A percentile compares a stretch with the other conserved stretches of the same genome.
These are phyloP conservation scores for Coffea humblotiana DNA, from an alignment of 305 asterid genomes.

Conservation along the genomic window DNA sequence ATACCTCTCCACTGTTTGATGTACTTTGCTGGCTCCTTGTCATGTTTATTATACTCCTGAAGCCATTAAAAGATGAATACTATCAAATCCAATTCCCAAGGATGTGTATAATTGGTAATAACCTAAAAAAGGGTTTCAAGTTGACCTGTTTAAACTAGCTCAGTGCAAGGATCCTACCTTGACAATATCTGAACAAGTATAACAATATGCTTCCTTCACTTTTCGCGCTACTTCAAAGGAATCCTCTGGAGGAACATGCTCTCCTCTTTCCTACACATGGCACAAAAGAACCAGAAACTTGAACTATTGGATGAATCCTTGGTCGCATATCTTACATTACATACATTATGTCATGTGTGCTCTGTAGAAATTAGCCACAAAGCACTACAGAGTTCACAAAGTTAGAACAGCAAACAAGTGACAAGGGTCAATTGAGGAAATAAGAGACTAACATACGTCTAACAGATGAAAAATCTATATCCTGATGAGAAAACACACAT, in stretches of 20 bases:
- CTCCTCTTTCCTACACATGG: constrained; percentile 84
- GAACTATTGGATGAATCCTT: constrained; percentile 7
- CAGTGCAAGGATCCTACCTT: constrained; percentile 53
- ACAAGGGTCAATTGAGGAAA: not conserved
- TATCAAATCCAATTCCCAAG: constrained; percentile 4
- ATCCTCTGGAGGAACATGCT: constrained; percentile 89
- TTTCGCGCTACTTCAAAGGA: constrained; percentile 86
- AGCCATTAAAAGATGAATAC: constrained; percentile 22
- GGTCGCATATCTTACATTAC: not conserved
- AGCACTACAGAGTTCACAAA: not conserved
- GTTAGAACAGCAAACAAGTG: not conserved
- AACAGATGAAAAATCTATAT: too few relatives aligned
- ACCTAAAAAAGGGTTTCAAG: not conserved
- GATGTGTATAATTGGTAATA: not conserved
- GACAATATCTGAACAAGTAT: constrained; percentile 92
- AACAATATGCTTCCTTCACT: constrained; percentile 93
- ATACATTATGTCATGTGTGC: too few relatives aligned
- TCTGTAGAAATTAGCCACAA: not conserved
- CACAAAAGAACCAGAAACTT: constrained; percentile 22
- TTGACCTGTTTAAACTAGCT: not conserved
- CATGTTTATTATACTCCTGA: constrained; percentile 95
- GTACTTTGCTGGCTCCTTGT: constrained; percentile 87
- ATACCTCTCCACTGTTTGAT: constrained; percentile 93
- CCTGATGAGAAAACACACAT: not conserved
- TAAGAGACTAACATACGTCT: not conserved